These are phyloP conservation scores for Arabidopsis suecica DNA, from an alignment of 345 rosid species.

Conservation along the genomic window DNA sequence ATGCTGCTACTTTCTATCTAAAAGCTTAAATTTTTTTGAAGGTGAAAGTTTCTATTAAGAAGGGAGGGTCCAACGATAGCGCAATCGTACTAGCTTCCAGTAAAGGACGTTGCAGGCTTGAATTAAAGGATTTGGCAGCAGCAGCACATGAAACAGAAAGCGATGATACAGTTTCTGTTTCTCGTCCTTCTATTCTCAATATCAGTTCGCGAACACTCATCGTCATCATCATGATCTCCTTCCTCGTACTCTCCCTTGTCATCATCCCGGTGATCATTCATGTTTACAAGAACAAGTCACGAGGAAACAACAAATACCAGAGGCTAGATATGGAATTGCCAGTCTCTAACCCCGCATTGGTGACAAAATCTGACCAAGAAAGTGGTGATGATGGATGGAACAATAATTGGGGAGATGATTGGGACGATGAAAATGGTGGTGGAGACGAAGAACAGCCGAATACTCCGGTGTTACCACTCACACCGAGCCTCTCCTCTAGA, in stretches of 20 bases:
- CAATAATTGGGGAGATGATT: conserved; percentile 76
- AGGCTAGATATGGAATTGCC: conserved; percentile 72
- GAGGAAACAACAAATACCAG: conserved; percentile 54
- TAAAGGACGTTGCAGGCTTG: conserved; percentile 65
- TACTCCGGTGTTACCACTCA: conserved; percentile 66
- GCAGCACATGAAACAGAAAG: conserved; percentile 46
- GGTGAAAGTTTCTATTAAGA: conserved; percentile 60
- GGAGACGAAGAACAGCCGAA: conserved; percentile 69
- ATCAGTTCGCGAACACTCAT: conserved; percentile 47
- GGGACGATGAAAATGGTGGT: conserved; percentile 54
- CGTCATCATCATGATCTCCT: conserved; percentile 44
- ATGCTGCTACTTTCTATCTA: conserved; percentile 4
- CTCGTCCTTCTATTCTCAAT: conserved; percentile 42
- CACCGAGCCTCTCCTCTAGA: conserved; percentile 71
- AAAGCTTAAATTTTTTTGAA: conserved; percentile 37
- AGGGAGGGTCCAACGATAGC: conserved; percentile 46
- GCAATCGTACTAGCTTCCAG: conserved; percentile 53
- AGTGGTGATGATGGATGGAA: conserved; percentile 69
- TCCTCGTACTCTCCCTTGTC: conserved; percentile 51
- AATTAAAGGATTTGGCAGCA: conserved; percentile 57
- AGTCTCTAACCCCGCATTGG: conserved; percentile 37
- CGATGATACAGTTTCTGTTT: conserved; percentile 34
- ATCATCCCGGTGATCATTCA: conserved; percentile 55
- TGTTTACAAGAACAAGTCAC: conserved; percentile 45
- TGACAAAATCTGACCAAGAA: conserved; percentile 33